These are phyloP conservation scores for Thelonectria rubi DNA, from an alignment of 2,329 filamentous ascomycete genomes.

Conservation along the genomic window DNA sequence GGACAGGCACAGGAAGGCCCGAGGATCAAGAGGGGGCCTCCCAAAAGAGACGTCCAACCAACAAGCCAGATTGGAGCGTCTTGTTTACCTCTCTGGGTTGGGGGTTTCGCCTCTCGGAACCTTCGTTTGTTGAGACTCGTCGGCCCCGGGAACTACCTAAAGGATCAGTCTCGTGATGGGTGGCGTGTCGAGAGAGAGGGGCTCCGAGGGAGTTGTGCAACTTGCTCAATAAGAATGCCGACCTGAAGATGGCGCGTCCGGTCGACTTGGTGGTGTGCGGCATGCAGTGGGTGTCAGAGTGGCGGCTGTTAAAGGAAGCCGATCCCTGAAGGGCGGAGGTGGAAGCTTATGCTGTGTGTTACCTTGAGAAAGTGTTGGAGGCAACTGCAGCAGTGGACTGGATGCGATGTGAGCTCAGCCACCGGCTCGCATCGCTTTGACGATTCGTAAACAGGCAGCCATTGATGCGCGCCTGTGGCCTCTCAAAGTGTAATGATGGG, in stretches of 20 bases:
- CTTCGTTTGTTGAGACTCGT: conserved; percentile 3
- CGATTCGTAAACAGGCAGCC: conserved; percentile 13
- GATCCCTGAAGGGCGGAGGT: conserved; percentile 5
- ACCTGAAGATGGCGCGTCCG: conserved; percentile 21
- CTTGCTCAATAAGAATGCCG: conserved; percentile 22
- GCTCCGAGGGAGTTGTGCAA: conserved; percentile 9
- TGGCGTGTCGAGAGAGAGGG: conserved; percentile 4
- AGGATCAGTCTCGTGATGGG: conserved; percentile 10
- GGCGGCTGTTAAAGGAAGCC: conserved; percentile 3
- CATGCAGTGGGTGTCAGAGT: conserved; percentile 13
- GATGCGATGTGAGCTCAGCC: conserved; percentile 16
- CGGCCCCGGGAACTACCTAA: background rate
- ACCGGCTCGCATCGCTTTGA: conserved; percentile 14
- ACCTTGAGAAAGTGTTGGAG: conserved; percentile 1
- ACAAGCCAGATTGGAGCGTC: background rate
- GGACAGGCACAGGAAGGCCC: background rate
- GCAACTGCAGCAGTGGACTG: conserved; percentile 7
- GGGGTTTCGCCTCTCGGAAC: conserved; percentile 4
- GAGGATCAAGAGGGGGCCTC: background rate
- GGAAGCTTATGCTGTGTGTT: conserved; percentile 8
- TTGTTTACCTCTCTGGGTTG: conserved; percentile 5
- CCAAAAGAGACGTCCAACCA: conserved; percentile 3
- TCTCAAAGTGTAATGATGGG: background rate
- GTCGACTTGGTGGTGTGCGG: conserved; percentile 17
- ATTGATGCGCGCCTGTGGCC: background rate